Conservation (phyloP, 495 filamentous ascomycete genomes). For the Lasiosphaeria hispida region DNA sequence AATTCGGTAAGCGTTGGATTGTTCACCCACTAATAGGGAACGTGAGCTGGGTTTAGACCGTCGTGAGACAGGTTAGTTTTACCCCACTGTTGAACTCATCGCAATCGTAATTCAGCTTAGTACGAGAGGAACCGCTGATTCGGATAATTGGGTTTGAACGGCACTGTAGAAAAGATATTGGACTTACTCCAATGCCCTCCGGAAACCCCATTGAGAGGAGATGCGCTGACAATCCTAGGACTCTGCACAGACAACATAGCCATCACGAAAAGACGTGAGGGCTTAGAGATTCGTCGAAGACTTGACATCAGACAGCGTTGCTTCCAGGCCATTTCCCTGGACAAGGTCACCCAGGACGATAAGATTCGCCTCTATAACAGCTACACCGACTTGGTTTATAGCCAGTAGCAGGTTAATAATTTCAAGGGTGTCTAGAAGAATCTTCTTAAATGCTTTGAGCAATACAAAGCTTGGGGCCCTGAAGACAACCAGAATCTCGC, state of each 20-base stretch:
- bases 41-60: constrained; percentile 56
- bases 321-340: neutral
- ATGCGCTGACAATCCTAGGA: neutral
- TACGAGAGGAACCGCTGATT: constrained; percentile 70
- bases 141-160: constrained; percentile 73
- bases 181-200: no score
- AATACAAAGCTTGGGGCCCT: neutral
- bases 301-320: neutral
- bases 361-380: constrained; percentile 1
- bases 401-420: neutral
- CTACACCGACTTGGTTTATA: neutral
- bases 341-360: neutral
- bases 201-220: no score
- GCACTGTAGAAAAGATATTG: no score
- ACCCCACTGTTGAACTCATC: constrained; percentile 52
- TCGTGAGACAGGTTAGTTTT: constrained; percentile 54
- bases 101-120: constrained; percentile 69
- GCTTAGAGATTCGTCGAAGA: neutral
- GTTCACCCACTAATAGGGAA: constrained; percentile 54
- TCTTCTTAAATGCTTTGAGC: neutral
- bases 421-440: neutral
- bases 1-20: constrained; percentile 59
- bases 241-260: neutral
- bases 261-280: neutral
- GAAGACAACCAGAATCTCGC: neutral